Evolutionary conservation across 805 yeast genomes (phyloP), one percentile per base, ranked within the genome.

Genomic region (Phaffomyces opuntiae): DNA sequence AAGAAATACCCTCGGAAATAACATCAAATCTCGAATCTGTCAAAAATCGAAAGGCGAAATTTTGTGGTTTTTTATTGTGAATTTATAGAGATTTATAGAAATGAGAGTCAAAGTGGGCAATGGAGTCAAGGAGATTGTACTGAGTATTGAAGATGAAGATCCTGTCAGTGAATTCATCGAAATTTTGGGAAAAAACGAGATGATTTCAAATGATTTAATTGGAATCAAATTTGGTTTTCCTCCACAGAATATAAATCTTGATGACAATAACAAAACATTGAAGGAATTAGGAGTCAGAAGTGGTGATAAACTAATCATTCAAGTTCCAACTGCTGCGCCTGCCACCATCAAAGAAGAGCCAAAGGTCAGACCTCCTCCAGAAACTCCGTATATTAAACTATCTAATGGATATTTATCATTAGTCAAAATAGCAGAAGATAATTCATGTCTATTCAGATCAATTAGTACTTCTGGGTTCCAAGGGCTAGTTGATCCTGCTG

Each of bases 371-470:
- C 9, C 31, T 11, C 31, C 12, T 11, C 47, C 47, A 34, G 35
- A 35, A 32, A 43, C 42, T 32, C 52, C 48, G 35, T 32, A 48
- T 47, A 32, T 36, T 27, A n/a, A 39, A 48, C 19, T 53, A 46
- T n/a, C 53, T 11, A 54, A 64, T 17, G 62, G 67, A 7, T 64
- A 64, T 42, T 54, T 80, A 17, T 69, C 73, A 9, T 65, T 82
- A 8, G 72, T 86, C 27, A 73, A 75, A 42, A 77, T 83, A 46
- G 83, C 86, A 0, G 89, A 85, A 57, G 91, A 85, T 61, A 85
- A 85, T 58, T 82, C 91, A 9, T 85, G 95, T 57, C 63, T 85
- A 44, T 85, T 85, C 65, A 78, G 83, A 53, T 72, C 90, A 0
- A 68, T 85, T 2, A 69, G 80, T 2, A 78, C 77, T 53, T 74